Percentiles rank a stretch among this genome's conserved stretches.
These are phyloP conservation scores for Massariosphaeria phaeospora DNA, from an alignment of 495 filamentous ascomycete species.

Conservation along the genomic window DNA sequence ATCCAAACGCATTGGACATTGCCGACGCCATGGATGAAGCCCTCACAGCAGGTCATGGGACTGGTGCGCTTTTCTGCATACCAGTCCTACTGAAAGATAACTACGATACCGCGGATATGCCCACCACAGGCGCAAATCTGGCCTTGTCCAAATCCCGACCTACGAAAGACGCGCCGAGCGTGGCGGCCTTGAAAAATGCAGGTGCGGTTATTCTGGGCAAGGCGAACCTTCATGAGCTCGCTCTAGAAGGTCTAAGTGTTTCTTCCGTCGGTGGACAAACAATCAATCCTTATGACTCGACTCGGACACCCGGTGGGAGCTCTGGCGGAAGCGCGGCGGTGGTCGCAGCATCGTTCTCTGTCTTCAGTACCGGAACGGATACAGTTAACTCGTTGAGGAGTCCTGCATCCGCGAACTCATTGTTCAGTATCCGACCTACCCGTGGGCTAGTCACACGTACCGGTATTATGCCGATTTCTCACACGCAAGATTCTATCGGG, in stretches of 20 bases:
- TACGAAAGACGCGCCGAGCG: constrained; percentile 46
- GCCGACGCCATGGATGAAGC: constrained; percentile 48
- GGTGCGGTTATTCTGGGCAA: constrained; percentile 65
- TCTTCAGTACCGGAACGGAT: constrained; percentile 58
- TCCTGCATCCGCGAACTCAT: constrained; percentile 57
- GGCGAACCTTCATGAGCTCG: constrained; percentile 61
- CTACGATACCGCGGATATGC: constrained; percentile 49
- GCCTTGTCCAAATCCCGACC: constrained; percentile 48
- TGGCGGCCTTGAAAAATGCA: constrained; percentile 48
- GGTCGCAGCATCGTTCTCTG: constrained; percentile 53
- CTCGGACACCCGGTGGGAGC: constrained; percentile 59
- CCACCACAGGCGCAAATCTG: constrained; percentile 52
- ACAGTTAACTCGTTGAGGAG: constrained; percentile 60
- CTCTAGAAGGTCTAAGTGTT: constrained; percentile 57
- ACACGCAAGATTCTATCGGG: constrained; percentile 58
- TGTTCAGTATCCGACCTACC: constrained; percentile 59
- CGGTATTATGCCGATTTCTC: constrained; percentile 58
- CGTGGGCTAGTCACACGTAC: constrained; percentile 49
- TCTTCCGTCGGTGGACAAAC: constrained; percentile 60
- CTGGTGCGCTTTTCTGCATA: constrained; percentile 51
- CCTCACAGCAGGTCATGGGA: constrained; percentile 44
- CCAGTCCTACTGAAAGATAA: constrained; percentile 63
- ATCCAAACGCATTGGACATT: constrained; percentile 46
- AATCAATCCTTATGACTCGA: constrained; percentile 57
- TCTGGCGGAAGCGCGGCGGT: constrained; percentile 60